Evolutionary conservation across 169 alveolate species (phyloP), one percentile per base, ranked within the genome.

Genomic region (Eimeria tenella): DNA sequence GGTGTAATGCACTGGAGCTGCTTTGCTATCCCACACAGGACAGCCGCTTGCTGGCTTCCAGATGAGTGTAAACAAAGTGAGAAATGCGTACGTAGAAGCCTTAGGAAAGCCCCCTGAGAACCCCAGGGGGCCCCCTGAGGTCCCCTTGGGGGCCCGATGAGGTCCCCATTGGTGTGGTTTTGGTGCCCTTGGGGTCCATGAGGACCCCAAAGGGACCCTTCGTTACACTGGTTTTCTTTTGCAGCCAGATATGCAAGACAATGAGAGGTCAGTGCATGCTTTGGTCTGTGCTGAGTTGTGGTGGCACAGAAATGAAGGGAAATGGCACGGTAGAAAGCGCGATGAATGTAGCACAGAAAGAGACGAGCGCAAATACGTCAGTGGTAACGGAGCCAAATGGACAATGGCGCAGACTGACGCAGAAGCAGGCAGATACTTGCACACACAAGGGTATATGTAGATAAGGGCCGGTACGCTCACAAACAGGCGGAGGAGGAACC

Each of bases 181-280:
- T n/a, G 74, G 23, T 15, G 42, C 74, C 74, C 23, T 63, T 5
- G 7, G 74, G 9, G 25, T 25, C 23, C 9, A 19, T 13, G 74
- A 25, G 74, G 74, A 25, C 74, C 74, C 74, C 74, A 19, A 25
- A 25, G 74, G 74, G 74, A 8, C 74, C 74, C 74, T 31, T 15
- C 68, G 11, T 58, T 58, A 58, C 2, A 58, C 17, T 58, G 11
- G 68, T 58, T 58, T 15, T 11, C 17, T 58, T 58, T 11, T 58
- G 42, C 42, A 31, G 42, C 42, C 2, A 31, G 2, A 31, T 31
- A 31, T 31, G 42, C 42, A 31, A 31, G 42, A 31, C 42, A 31
- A 31, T 31, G 42, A 31, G 42, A 31, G 42, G 42, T 31, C 42
- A 31, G 42, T 2, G 42, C 42, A 31, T 31, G 42, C 42, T 31